Evolutionary conservation across 148 eudicot species (phyloP).

Genomic region (Rhododendron ovatum): DNA sequence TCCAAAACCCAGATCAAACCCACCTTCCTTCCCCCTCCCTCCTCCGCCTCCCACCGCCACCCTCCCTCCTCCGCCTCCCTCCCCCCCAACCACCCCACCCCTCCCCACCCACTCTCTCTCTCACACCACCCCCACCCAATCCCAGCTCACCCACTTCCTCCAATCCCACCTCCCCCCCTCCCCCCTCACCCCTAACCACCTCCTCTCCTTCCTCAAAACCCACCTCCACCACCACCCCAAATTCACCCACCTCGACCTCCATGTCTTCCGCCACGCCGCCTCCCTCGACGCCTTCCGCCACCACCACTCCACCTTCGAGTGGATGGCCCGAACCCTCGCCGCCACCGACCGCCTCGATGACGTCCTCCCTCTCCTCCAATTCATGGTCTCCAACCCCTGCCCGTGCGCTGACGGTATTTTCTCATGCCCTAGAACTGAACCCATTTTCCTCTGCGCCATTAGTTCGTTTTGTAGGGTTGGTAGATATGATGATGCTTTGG

Average conservation of each 20-base stretch:
- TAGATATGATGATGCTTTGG: slow-evolving; percentile 56
- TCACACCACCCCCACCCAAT: slow-evolving; percentile 40
- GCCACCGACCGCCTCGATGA: slow-evolving; percentile 60
- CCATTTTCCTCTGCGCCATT: slow-evolving; percentile 69
- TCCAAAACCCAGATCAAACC: slow-evolving; percentile 15
- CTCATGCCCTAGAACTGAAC: slow-evolving; percentile 68
- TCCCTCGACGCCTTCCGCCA: slow-evolving; percentile 78
- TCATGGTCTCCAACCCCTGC: slow-evolving; percentile 70
- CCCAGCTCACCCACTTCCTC: slow-evolving; percentile 57
- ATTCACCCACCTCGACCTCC: slow-evolving; percentile 73
- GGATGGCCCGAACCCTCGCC: slow-evolving; percentile 75
- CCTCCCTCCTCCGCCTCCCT: slow-evolving; percentile 14
- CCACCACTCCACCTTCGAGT: slow-evolving; percentile 71
- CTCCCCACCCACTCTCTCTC: slow-evolving; percentile 27
- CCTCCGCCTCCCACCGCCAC: not conserved
- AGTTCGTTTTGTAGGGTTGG: slow-evolving; percentile 61
- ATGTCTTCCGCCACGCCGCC: slow-evolving; percentile 72
- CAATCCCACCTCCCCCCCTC: slow-evolving; percentile 43
- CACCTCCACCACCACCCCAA: slow-evolving; percentile 77
- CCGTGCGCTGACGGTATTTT: slow-evolving; percentile 91
- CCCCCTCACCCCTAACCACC: slow-evolving; percentile 55
- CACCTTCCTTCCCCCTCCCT: not conserved
- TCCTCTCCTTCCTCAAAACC: slow-evolving; percentile 59
- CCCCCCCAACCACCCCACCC: not conserved
- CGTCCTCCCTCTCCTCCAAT: slow-evolving; percentile 39